A percentile compares a stretch with the other conserved stretches of the same genome.
These are phyloP conservation scores for Quercus suber DNA, from an alignment of 306 rosid genomes.

Conservation along the genomic window DNA sequence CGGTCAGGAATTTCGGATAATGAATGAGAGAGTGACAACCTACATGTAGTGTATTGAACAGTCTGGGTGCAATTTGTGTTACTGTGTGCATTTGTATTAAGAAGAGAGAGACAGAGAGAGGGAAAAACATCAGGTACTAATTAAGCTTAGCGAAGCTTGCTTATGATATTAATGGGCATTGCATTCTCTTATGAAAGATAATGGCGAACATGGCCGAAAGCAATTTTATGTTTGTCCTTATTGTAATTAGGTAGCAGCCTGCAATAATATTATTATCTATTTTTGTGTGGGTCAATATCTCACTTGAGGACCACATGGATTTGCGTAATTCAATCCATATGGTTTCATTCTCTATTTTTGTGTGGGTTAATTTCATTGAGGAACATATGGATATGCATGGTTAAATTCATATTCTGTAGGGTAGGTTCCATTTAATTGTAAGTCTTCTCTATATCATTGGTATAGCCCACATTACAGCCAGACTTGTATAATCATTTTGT, in stretches of 20 bases:
- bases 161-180: neutral
- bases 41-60: too few species aligned
- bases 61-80: neutral
- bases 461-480: neutral
- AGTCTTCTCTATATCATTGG: neutral
- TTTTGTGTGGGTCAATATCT: too few species aligned
- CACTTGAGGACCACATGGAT: neutral
- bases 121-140: neutral
- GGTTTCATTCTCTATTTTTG: too few species aligned
- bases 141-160: neutral
- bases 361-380: neutral
- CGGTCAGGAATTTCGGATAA: neutral
- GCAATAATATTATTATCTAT: neutral
- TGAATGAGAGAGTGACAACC: too few species aligned
- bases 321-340: neutral
- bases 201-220: neutral
- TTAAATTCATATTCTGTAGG: neutral
- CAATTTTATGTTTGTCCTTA: neutral
- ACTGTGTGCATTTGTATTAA: neutral
- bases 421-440: neutral
- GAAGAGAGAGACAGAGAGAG: neutral
- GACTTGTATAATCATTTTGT: neutral
- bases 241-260: neutral
- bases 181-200: neutral
- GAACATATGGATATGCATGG: neutral